phyloP scores from a whole-genome alignment of 495 filamentous ascomycete genomes.

The Cryomyces minteri region DNA sequence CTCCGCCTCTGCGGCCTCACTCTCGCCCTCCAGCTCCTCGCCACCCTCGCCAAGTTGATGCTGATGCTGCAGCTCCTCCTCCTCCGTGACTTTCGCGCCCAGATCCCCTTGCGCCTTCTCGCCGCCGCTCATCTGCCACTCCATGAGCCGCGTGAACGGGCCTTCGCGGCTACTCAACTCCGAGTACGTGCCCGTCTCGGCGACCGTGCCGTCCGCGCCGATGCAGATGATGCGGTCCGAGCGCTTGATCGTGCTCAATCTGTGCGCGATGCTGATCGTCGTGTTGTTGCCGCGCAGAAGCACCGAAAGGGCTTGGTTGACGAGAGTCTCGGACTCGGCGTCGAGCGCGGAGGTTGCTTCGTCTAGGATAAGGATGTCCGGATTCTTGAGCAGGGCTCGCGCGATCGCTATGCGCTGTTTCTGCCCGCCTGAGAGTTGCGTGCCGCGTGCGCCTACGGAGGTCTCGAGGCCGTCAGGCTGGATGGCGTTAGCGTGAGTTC shows the following conservation, averaged over 20 bases:
- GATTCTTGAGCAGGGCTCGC: conserved; percentile 81
- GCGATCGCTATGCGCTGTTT: conserved; percentile 98
- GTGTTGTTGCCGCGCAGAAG: conserved; percentile 76
- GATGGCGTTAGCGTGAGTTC: conserved; percentile 1
- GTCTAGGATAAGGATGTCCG: conserved; percentile 90
- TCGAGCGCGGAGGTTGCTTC: conserved; percentile 67
- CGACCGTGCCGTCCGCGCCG: conserved; percentile 64
- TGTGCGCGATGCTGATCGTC: conserved; percentile 92
- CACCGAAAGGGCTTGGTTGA: conserved; percentile 69
- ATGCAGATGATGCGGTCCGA: conserved; percentile 86
- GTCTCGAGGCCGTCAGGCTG: conserved; percentile 87
- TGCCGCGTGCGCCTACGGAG: conserved; percentile 76
- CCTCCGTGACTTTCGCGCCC: conserved; percentile 13
- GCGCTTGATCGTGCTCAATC: conserved; percentile 88
- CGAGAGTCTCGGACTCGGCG: conserved; percentile 91
- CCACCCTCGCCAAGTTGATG: conserved; percentile 4
- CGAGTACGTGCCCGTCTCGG: conserved; percentile 71
- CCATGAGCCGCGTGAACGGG: conserved; percentile 88
- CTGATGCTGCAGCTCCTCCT: conserved; percentile 17
- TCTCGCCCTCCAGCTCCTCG: conserved; percentile 6
- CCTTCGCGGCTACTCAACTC: conserved; percentile 57
- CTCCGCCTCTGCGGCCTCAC: conserved; percentile 11
- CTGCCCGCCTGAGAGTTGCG: conserved; percentile 88
- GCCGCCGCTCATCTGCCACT: conserved; percentile 89
- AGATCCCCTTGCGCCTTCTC: conserved; percentile 3